Conservation (phyloP, 306 rosid species). For the Hippophae gyantsensis region DNA sequence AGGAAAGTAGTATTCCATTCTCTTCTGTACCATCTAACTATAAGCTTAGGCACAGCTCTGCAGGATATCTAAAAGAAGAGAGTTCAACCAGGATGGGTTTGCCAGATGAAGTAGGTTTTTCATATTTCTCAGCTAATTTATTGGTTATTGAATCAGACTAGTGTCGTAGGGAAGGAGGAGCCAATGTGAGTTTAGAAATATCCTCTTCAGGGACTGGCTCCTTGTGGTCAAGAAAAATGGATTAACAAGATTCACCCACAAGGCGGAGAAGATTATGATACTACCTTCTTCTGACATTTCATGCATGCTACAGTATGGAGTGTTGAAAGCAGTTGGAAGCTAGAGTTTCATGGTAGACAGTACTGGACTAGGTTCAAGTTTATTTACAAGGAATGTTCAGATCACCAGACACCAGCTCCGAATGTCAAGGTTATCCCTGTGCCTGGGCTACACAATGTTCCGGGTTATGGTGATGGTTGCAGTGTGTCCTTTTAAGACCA, state of each 20-base stretch:
- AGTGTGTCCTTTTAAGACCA: conserved; percentile 35
- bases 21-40: conserved; percentile 23
- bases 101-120: conserved; percentile 19
- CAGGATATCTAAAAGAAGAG: conserved; percentile 24
- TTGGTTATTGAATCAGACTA: conserved; percentile 45
- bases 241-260: conserved; percentile 33
- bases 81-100: conserved; percentile 18
- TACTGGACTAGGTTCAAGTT: conserved; percentile 62
- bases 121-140: conserved; percentile 45
- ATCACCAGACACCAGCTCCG: conserved; percentile 30
- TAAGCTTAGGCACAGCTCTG: conserved; percentile 30
- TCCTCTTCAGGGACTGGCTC: conserved; percentile 48
- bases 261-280: conserved; percentile 50
- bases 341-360: conserved; percentile 48
- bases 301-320: conserved; percentile 41
- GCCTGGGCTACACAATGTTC: conserved; percentile 50
- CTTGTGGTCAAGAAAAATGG: conserved; percentile 66
- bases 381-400: conserved; percentile 63
- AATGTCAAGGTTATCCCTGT: conserved; percentile 46
- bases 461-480: conserved; percentile 29
- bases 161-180: conserved; percentile 51
- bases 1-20: conserved; percentile 26
- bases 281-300: conserved; percentile 38
- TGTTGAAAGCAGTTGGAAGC: conserved; percentile 46
- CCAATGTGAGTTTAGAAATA: conserved; percentile 30